Conservation (phyloP, 192 early-diverging fungal species). For the Coemansia sp. region DNA sequence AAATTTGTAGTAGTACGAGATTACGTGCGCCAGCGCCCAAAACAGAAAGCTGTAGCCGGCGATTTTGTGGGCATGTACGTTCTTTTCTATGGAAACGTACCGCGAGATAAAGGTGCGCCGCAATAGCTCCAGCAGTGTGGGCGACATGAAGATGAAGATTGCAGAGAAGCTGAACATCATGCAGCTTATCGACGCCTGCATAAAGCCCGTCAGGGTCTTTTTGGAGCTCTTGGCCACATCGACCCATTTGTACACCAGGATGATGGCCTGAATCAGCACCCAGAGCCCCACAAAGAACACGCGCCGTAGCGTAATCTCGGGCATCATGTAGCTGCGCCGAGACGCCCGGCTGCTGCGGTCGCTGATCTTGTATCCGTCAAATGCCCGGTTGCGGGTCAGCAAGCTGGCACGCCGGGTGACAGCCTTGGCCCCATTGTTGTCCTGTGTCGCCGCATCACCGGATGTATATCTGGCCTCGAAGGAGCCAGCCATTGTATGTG, state of each 20-base stretch:
- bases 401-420: slow-evolving; percentile 34
- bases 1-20: slow-evolving; percentile 75
- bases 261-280: slow-evolving; percentile 54
- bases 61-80: slow-evolving; percentile 77
- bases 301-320: slow-evolving; percentile 46
- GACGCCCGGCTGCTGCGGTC: slow-evolving; percentile 5
- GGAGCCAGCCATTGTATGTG: slow-evolving; percentile 2
- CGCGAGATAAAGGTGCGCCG: slow-evolving; percentile 69
- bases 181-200: slow-evolving; percentile 37
- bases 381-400: slow-evolving; percentile 46
- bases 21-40: slow-evolving; percentile 63
- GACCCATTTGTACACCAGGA: slow-evolving; percentile 58
- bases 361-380: slow-evolving; percentile 41
- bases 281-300: slow-evolving; percentile 56
- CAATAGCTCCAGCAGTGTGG: slow-evolving; percentile 70
- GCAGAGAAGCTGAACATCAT: slow-evolving; percentile 54
- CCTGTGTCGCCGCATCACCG: slow-evolving; percentile 4
- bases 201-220: slow-evolving; percentile 42
- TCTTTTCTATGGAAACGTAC: slow-evolving; percentile 77
- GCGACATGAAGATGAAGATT: slow-evolving; percentile 73
- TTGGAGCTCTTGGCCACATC: slow-evolving; percentile 45
- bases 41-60: slow-evolving; percentile 72
- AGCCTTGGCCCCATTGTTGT: too few species aligned
- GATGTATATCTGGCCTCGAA: slow-evolving; percentile 28
- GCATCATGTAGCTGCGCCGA: slow-evolving; percentile 16